phyloP scores from a whole-genome alignment of 805 yeast genomes.

The Nakazawaea peltata region DNA sequence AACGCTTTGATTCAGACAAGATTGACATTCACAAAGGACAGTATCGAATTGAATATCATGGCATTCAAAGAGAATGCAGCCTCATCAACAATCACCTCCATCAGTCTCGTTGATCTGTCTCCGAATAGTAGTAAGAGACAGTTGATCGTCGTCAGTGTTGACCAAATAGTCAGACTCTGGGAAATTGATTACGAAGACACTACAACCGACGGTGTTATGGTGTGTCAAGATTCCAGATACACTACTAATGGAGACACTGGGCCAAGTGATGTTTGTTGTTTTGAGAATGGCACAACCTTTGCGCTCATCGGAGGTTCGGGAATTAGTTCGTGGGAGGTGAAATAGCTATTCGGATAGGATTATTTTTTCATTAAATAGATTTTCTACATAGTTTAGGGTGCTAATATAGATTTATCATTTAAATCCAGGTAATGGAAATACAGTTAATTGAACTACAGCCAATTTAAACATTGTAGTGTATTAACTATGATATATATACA shows the following conservation, averaged over 20 bases:
- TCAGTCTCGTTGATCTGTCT: conserved; percentile 25
- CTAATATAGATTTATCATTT: too few species aligned
- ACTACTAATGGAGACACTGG: conserved; percentile 93
- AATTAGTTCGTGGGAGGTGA: conserved; percentile 41
- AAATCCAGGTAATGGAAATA: too few species aligned
- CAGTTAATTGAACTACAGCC: too few species aligned
- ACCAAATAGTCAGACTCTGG: conserved; percentile 75
- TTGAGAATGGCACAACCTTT: conserved; percentile 20
- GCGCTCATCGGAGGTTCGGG: conserved; percentile 78
- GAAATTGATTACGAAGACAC: conserved; percentile 20
- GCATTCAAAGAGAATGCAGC: conserved; percentile 55
- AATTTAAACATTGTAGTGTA: too few species aligned
- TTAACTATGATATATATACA: conserved; percentile 6
- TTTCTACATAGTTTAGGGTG: too few species aligned
- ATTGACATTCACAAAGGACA: conserved; percentile 23
- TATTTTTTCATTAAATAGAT: not conserved
- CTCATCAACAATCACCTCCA: conserved; percentile 76
- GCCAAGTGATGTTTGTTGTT: conserved; percentile 37
- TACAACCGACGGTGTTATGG: conserved; percentile 17
- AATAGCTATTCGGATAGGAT: not conserved
- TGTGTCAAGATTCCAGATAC: conserved; percentile 34
- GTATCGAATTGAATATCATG: conserved; percentile 19
- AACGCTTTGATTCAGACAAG: conserved; percentile 50
- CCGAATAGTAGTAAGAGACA: conserved; percentile 11
- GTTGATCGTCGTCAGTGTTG: conserved; percentile 63